Evolutionary conservation across 176 grass and related monocot genomes (phyloP), one percentile per base, ranked within the genome.

Genomic region (Ensete glaucum): DNA sequence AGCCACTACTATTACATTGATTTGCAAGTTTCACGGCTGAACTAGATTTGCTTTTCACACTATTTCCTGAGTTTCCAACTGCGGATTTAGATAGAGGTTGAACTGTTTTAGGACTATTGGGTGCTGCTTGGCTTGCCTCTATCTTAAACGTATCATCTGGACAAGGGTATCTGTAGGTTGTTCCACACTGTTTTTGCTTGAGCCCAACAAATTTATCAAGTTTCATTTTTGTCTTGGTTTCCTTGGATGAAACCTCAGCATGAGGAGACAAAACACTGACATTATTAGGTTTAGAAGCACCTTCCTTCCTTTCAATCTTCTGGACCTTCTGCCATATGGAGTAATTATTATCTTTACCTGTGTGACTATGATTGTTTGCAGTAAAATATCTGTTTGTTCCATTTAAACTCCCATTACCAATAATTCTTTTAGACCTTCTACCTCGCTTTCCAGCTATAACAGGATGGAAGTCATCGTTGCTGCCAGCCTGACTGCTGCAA

Each of bases 361-460:
- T 78, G 34, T 6, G 77, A 58, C 76, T 66, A 57, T 27, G 48
- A 53, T 54, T 29, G 70, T 17, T 62, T 62, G 54, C 24, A 62
- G 24, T 49, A 11, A 9, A 60, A 78, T 77, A 77, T 58, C 51
- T 23, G 23, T 8, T 54, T 62, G 73, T 52, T 54, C 63, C 70
- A 50, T 73, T 77, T 64, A 16, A 81, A 73, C 74, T 83, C 43
- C 24, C 82, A 83, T 78, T 64, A 48, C 71, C 51, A 76, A 77
- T 64, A 64, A 83, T 78, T 83, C 79, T 88, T 81, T 76, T 91
- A 73, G 77, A 60, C 34, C 82, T 84, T 73, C 85, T 88, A 54
- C 83, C 80, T 83, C 85, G 88, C 77, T 83, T 91, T 87, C 73
- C 84, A 13, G 85, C 87, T 76, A 88, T 52, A 76, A 85, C 89